Base-by-base conservation (phyloP, 768 basidiomycete species). In the Auricularia auricula-judae region DNA sequence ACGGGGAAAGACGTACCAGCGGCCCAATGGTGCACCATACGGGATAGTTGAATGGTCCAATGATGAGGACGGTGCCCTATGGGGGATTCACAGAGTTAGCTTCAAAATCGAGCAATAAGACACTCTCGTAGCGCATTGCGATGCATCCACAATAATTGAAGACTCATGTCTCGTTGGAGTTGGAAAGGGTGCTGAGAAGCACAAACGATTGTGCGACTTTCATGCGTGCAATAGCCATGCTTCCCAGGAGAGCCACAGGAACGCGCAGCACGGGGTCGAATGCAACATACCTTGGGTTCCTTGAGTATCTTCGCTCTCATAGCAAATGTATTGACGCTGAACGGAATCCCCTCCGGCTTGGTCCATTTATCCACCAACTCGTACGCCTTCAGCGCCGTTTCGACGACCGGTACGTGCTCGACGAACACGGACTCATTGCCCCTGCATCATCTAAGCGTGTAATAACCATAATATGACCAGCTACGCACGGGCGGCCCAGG, bases 31-130 rank as follows among this genome's bases (percentile, higher is more conserved):
- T 72, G 62, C 88, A 72, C 78, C 79, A 86, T 12, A 90, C 65
- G 0, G 89, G 90, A 70, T 87, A 89, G 72, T 90, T 91, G 80
- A 88, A 90, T 0, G 88, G 86, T 36, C 77, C 86, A 64, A 91
- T 86, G 68, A 88, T 82, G 60, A 90, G 75, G 0, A 87, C 81
- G 33, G 85, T 80, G 2, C 89, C 89, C 72, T 59, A 18, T 29
- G 29, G 29, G 29, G 29, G 29, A 29, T 29, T 29, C 29, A 29
- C 29, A 29, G 29, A 29, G 29, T 29, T 29, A 29, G 29, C 29
- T 29, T 29, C 29, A 29, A 29, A 29, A 29, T 29, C 29, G 29
- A 29, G 29, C 29, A 60, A 2, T 14, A 14, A 14, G 34, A 29
- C 14, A 14, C 0, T 12, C 21, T 14, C 14, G 11, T 29, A 60